phyloP scores from a whole-genome alignment of 1,284 basidiomycete genomes.

The Retiboletus flavoniger region DNA sequence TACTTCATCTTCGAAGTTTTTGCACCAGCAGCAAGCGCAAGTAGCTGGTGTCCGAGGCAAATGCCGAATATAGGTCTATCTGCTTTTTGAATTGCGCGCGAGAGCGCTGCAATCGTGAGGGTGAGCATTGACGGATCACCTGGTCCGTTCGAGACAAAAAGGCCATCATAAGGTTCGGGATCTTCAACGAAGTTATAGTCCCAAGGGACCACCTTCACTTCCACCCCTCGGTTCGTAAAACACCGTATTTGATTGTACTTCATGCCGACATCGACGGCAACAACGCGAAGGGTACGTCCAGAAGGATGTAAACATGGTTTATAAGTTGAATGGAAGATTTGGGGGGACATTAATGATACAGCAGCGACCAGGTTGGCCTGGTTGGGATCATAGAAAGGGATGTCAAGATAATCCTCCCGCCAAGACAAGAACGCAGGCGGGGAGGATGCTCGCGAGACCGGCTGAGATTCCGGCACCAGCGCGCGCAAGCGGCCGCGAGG shows the following conservation, averaged over 20 bases:
- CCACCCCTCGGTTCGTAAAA: conserved; percentile 90
- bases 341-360: conserved; percentile 76
- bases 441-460: conserved; percentile 54
- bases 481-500: conserved; percentile 37
- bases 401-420: conserved; percentile 78
- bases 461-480: conserved; percentile 37
- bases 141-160: conserved; percentile 98
- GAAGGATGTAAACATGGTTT: conserved; percentile 74
- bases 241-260: conserved; percentile 99
- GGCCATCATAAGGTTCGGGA: conserved; percentile 83
- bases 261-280: conserved; percentile 98
- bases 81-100: conserved; percentile 68
- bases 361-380: conserved; percentile 85
- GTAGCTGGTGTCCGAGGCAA: conserved; percentile 96
- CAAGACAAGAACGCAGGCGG: conserved; percentile 57
- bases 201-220: conserved; percentile 98
- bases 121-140: conserved; percentile 91
- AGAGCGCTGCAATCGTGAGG: conserved; percentile 72
- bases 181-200: conserved; percentile 87
- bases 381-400: conserved; percentile 91
- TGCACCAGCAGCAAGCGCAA: conserved; percentile 93
- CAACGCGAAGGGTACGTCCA: conserved; percentile 76
- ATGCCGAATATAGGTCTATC: conserved; percentile 96
- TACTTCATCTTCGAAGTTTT: conserved; percentile 99
- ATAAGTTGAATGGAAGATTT: conserved; percentile 65